phyloP scores from a whole-genome alignment of 2,329 filamentous ascomycete species.

The Fusarium nurragi region DNA sequence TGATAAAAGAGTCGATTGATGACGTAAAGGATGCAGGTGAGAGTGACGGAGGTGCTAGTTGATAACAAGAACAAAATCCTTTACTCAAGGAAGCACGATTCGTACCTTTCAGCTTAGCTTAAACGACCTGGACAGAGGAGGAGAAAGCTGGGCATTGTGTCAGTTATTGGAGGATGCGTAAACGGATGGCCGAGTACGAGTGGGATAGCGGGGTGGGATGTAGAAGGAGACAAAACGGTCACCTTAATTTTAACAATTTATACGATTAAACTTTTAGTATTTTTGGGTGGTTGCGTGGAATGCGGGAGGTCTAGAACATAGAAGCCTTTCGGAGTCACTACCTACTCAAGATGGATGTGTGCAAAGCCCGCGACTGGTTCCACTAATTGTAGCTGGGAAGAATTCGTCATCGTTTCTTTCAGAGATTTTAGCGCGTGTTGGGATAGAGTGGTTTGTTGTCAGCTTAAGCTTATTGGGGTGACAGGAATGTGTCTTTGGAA shows the following conservation, averaged over 20 bases:
- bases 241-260: not conserved
- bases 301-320: not conserved
- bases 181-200: not conserved
- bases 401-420: conserved; percentile 15
- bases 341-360: not conserved
- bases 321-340: not conserved
- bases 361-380: not conserved
- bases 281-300: not conserved
- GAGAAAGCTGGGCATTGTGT: not conserved
- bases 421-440: not conserved
- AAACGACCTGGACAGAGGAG: not conserved
- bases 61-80: not conserved
- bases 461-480: not conserved
- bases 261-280: conserved; percentile 15
- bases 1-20: not conserved
- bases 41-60: not conserved
- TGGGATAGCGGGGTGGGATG: conserved; percentile 31
- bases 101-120: not conserved
- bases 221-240: not conserved
- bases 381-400: not conserved
- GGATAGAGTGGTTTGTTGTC: not conserved
- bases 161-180: conserved; percentile 9
- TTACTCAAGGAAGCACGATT: not conserved
- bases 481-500: not conserved
- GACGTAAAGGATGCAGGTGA: not conserved